Base-by-base conservation (phyloP, 1,284 basidiomycete genomes). In the Exobasidium rhododendri region DNA sequence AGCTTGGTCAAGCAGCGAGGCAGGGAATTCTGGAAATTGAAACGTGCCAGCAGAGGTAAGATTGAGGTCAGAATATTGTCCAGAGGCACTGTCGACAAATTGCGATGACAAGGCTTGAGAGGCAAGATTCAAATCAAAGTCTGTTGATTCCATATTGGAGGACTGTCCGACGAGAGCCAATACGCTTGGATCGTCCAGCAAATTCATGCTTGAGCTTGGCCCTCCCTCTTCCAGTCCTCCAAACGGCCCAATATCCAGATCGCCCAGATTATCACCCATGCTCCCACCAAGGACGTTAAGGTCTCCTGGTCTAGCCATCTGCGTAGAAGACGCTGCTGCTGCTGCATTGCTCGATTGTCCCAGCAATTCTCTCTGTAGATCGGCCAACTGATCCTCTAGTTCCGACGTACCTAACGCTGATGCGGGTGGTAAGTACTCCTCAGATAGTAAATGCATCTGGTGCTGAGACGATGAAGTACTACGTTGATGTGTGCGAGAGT, bases 21-120 rank as follows among this genome's bases (percentile, higher is more conserved):
- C 64, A 3, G 76, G 76, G 13, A 78, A 59, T 13, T 69, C 70
- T 3, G 77, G 77, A 43, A 78, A 78, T 67, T 65, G 31, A 75
- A 70, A 20, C 22, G 65, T 61, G 5, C 64, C 58, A 28, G 64
- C 59, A 14, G 64, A 57, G 14, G 66, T 59, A 17, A 70, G 66
- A 58, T 66, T 61, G 30, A 59, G 57, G 35, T 65, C 67, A 47
- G 67, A 65, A 40, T 7, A 7, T 24, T 50, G 47, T 26, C 29
- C 24, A 20, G 7, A 20, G 20, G 10, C 20, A 50, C 20, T 20
- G 7, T 50, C 47, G 20, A 24, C 47, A 50, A 50, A 20, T 24
- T 50, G 47, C 7, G 47, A 50, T 50, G 47, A 50, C 47, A 50
- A 20, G 22, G 47, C 47, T 50, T 24, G 47, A 40, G 35, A 10